A percentile compares a stretch with the other conserved stretches of the same genome.
phyloP scores from a whole-genome alignment of 1,284 basidiomycete species.

The Pyrrhoderma noxium region DNA sequence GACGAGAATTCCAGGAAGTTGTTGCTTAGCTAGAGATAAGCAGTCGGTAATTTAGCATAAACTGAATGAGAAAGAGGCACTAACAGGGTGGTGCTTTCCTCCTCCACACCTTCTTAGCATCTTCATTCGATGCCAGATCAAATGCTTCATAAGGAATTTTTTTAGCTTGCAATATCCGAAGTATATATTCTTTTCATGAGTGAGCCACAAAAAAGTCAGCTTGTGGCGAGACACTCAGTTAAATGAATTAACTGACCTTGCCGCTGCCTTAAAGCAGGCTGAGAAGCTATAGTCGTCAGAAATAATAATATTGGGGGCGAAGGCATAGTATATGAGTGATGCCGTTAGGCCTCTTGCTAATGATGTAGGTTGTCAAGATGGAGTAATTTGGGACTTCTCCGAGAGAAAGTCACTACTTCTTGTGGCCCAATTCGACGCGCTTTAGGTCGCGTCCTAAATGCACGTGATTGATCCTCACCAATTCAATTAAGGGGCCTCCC shows the following conservation, averaged over 20 bases:
- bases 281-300: constrained; percentile 78
- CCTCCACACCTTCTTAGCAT: constrained; percentile 71
- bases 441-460: too few relatives aligned
- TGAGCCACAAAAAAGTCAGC: neutral
- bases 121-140: constrained; percentile 75
- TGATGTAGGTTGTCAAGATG: neutral
- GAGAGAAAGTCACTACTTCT: too few relatives aligned
- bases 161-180: constrained; percentile 74
- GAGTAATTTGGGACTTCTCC: too few relatives aligned
- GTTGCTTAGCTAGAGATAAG: constrained; percentile 57
- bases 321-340: constrained; percentile 38
- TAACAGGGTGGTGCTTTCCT: constrained; percentile 64
- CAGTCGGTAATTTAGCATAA: neutral
- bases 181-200: constrained; percentile 50
- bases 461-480: too few relatives aligned
- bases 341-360: constrained; percentile 5
- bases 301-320: constrained; percentile 74
- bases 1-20: constrained; percentile 71
- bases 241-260: constrained; percentile 44
- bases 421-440: too few relatives aligned
- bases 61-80: constrained; percentile 19
- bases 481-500: neutral
- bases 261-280: constrained; percentile 63
- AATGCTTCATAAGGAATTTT: constrained; percentile 74
- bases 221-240: neutral